Percentiles rank a stretch among this genome's conserved stretches.
These are phyloP conservation scores for Podospora sp. DNA, from an alignment of 495 filamentous ascomycete species.

Conservation along the genomic window DNA sequence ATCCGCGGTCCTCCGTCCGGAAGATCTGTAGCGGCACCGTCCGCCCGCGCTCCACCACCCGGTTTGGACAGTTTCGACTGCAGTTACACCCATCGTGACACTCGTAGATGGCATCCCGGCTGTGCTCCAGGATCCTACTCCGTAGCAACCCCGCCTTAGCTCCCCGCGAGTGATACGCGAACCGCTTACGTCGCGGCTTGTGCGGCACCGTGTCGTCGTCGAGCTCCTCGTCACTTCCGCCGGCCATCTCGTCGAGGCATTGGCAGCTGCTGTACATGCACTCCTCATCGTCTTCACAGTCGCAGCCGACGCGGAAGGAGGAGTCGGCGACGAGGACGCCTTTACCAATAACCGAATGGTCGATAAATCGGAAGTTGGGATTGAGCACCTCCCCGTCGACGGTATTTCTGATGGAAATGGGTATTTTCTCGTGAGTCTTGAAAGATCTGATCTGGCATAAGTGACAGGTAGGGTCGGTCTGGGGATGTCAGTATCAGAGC, in stretches of 20 bases:
- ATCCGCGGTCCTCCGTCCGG: constrained; percentile 73
- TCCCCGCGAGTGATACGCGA: constrained; percentile 50
- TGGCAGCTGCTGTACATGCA: constrained; percentile 54
- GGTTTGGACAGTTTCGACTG: constrained; percentile 67
- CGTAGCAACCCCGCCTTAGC: constrained; percentile 46
- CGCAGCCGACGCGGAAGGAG: constrained; percentile 59
- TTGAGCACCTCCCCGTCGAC: constrained; percentile 45
- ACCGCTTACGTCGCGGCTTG: constrained; percentile 32
- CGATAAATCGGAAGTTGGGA: constrained; percentile 57
- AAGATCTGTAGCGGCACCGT: constrained; percentile 80
- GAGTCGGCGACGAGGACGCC: constrained; percentile 50
- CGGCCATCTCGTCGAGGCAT: constrained; percentile 56
- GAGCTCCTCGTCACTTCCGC: constrained; percentile 36
- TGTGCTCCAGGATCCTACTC: constrained; percentile 47
- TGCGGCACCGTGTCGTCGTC: constrained; percentile 21
- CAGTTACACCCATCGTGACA: constrained; percentile 78
- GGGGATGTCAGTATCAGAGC: not conserved
- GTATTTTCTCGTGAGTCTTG: constrained; percentile 39
- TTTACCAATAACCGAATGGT: constrained; percentile 44
- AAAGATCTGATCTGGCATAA: constrained; percentile 56
- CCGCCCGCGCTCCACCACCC: constrained; percentile 79
- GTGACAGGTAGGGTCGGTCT: constrained; percentile 44
- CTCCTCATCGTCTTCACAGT: constrained; percentile 47
- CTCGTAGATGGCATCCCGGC: constrained; percentile 73
- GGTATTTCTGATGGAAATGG: constrained; percentile 54